Base-by-base conservation (phyloP, 176 grass and related monocot genomes). In the Elymus sibiricus region DNA sequence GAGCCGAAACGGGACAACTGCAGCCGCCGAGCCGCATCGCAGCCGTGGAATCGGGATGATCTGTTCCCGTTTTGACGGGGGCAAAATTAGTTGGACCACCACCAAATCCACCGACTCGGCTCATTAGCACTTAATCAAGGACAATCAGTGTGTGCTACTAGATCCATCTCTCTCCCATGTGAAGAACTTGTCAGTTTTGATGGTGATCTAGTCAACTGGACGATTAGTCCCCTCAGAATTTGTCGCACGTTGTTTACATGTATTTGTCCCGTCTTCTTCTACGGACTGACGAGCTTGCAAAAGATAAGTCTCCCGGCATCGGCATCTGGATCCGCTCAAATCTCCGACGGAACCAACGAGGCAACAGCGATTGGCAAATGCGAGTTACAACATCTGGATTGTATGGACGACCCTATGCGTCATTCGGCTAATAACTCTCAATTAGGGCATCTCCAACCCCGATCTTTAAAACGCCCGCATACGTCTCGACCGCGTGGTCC, bases 81-180 rank as follows among this genome's bases (percentile, higher is more conserved):
- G 28, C 26, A 26, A 77, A 76, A 78, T 40, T 76, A 29, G 69
- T 68, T 68, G 7, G 84, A 66, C 32, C 24, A 4, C 71, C 71
- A 74, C 71, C 56, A 27, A 86, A 90, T 83, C 84, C 80, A 67
- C 80, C 19, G 74, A 25, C 53, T 82, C 17, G 27, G 16, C 43
- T 74, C 70, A 11, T 25, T 42, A 77, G 7, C 46, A 49, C 24
- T 77, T 82, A 47, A 85, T 6, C 51, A 76, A 73, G 38, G 6
- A 39, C 22, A 25, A 46, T 74, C 5, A 43, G 47, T 21, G 59
- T 8, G 25, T 21, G 26, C 47, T 22, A 21, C 31, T 39, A 46
- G 79, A 86, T 39, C 63, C 74, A 19, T 16, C 27, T 81, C 78
- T 39, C 78, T 53, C 74, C 79, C 84, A 90, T 87, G 89, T 90